Base-by-base conservation (phyloP, 805 yeast genomes). In the Candida stauntonica region DNA sequence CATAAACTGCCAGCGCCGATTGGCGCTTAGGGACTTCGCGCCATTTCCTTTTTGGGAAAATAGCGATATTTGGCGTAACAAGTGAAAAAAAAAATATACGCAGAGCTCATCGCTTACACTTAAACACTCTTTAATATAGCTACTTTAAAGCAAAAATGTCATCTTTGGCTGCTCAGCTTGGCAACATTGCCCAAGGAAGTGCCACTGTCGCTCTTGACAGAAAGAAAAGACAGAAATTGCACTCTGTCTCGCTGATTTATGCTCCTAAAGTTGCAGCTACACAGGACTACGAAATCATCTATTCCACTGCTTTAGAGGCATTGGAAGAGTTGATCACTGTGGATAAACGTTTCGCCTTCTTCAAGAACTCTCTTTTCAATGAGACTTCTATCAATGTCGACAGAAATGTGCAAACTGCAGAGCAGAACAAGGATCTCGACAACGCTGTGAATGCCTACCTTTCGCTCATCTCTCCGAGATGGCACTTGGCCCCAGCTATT, bases 181-280 rank as follows among this genome's bases (percentile, higher is more conserved):
- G 85, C 48, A 77, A 73, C 27, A 78, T 91, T 47, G 75, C 80
- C 24, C 69, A 68, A 44, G 74, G 70, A 43, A 77, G 76, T 36
- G 77, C 82, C 33, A 77, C 91, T 26, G 77, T 85, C 37, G 87
- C 88, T 3, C 68, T 84, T 46, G 97, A 91, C 58, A 77, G 97
- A 60, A 88, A 88, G 62, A 72, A 77, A 51, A 73, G 97, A 60
- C 86, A 88, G 46, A 85, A 83, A 61, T 66, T 88, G 41, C 99
- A 93, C 57, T 79, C 95, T 27, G 81, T 86, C 28, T 93, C 99
- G 33, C 75, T 93, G 47, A 73, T 93, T 19, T 89, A 82, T 60
- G 94, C 86, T 30, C 72, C 96, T 8, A 79, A 81, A 52, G 79
- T 78, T 44, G 99, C 99, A 14, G 86, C 94, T n/a, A 75, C 89